Percentiles rank a stretch among this genome's conserved stretches.
phyloP scores from a whole-genome alignment of 768 basidiomycete genomes.

The Pleurotus tuber-regium region DNA sequence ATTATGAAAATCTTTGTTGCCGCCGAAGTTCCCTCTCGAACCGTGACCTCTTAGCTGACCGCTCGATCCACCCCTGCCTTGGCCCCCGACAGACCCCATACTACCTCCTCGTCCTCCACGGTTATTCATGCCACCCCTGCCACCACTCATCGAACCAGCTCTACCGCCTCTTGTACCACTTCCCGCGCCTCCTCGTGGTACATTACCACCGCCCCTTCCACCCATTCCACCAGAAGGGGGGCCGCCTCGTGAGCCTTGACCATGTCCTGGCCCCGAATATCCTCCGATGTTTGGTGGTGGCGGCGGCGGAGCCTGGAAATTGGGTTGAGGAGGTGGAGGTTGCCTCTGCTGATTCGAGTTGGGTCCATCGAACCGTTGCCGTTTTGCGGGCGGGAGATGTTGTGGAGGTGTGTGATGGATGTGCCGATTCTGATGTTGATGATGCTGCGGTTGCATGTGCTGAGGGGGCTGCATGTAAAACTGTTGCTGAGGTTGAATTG shows the following conservation, averaged over 20 bases:
- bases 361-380: constrained; percentile 85
- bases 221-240: constrained; percentile 46
- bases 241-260: constrained; percentile 42
- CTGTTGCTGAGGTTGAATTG: constrained; percentile 45
- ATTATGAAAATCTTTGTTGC: constrained; percentile 59
- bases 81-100: constrained; percentile 25
- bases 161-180: constrained; percentile 33
- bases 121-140: constrained; percentile 30
- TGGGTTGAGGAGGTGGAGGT: constrained; percentile 59
- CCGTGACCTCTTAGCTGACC: constrained; percentile 59
- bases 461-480: constrained; percentile 41
- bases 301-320: constrained; percentile 60
- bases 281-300: constrained; percentile 40
- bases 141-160: constrained; percentile 29
- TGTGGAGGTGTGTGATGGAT: constrained; percentile 68
- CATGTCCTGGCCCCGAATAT: constrained; percentile 31
- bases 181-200: constrained; percentile 35
- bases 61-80: constrained; percentile 40
- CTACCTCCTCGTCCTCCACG: constrained; percentile 39
- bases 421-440: constrained; percentile 43
- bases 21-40: constrained; percentile 65
- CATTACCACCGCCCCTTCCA: constrained; percentile 28
- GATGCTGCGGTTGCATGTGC: constrained; percentile 40
- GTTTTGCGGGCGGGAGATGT: constrained; percentile 88
- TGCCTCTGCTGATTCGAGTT: constrained; percentile 50